Conservation (phyloP, 2,329 filamentous ascomycete genomes). For the Cercospora citrullina region DNA sequence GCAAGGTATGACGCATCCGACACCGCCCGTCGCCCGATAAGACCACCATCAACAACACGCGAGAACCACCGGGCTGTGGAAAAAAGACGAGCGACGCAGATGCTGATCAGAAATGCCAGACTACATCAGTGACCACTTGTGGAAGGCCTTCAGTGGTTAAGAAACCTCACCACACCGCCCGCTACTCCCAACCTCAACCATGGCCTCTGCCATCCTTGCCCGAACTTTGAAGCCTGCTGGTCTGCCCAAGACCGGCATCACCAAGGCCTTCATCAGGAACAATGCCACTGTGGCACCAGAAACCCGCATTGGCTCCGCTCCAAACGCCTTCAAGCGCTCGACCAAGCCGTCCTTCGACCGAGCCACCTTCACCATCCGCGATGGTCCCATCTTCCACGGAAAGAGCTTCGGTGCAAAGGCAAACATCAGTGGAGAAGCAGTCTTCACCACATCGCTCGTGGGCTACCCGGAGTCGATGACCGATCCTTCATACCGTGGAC, state of each 20-base stretch:
- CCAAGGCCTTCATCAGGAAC: slow-evolving; percentile 49
- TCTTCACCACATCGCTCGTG: slow-evolving; percentile 97
- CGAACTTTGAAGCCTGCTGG: slow-evolving; percentile 55
- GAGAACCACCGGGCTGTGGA: neutral
- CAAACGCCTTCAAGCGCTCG: slow-evolving; percentile 50
- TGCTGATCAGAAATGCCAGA: slow-evolving; percentile 33
- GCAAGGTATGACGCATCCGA: slow-evolving; percentile 47
- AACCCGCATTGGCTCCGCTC: slow-evolving; percentile 67
- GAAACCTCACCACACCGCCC: slow-evolving; percentile 31
- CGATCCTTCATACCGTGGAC: slow-evolving; percentile 71
- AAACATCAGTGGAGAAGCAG: slow-evolving; percentile 96
- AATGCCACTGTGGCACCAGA: slow-evolving; percentile 69
- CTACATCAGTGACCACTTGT: slow-evolving; percentile 70
- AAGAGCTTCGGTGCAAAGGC: slow-evolving; percentile 94
- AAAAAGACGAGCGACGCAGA: neutral
- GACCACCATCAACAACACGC: neutral
- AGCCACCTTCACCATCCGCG: slow-evolving; percentile 92
- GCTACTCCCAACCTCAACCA: slow-evolving; percentile 30
- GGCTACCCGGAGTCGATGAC: slow-evolving; percentile 91
- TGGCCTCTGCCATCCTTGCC: slow-evolving; percentile 54
- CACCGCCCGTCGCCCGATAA: neutral
- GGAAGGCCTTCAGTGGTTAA: slow-evolving; percentile 67
- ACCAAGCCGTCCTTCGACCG: slow-evolving; percentile 71
- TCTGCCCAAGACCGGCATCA: slow-evolving; percentile 41
- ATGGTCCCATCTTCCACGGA: slow-evolving; percentile 93